These are phyloP conservation scores for Aspergillus ellipticus DNA, from an alignment of 495 filamentous ascomycete species.

Conservation along the genomic window DNA sequence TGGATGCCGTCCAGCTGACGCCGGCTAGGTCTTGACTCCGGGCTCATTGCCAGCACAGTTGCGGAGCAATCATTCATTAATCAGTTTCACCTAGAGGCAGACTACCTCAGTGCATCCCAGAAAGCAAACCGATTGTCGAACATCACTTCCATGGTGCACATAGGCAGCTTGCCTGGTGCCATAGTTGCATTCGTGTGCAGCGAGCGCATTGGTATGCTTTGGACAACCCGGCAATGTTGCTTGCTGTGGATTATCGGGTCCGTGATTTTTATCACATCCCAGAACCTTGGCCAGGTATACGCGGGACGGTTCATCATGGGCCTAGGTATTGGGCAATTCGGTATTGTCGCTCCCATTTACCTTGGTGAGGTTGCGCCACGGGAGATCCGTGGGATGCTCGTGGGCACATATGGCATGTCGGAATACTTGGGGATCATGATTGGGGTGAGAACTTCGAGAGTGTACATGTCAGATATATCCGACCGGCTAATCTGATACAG, in stretches of 20 bases:
- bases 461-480: not conserved
- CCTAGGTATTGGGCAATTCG: constrained; percentile 57
- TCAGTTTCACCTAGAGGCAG: constrained; percentile 12
- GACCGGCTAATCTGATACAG: constrained; percentile 7
- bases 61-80: constrained; percentile 26
- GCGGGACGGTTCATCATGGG: constrained; percentile 59
- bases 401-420: constrained; percentile 57
- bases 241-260: constrained; percentile 56
- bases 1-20: not conserved
- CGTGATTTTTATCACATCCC: constrained; percentile 52
- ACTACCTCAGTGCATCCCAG: constrained; percentile 44
- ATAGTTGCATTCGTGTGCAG: constrained; percentile 56
- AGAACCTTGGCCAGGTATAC: constrained; percentile 53
- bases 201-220: constrained; percentile 56
- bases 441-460: constrained; percentile 10
- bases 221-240: constrained; percentile 57
- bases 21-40: constrained; percentile 49
- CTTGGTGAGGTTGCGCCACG: constrained; percentile 57
- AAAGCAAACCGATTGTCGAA: constrained; percentile 54
- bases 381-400: constrained; percentile 48
- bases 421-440: constrained; percentile 62
- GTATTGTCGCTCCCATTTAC: constrained; percentile 55
- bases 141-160: constrained; percentile 62
- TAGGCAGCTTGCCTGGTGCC: constrained; percentile 55
- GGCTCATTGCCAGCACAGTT: constrained; percentile 45